Evolutionary conservation across 2,329 filamentous ascomycete species (phyloP), one percentile per base, ranked within the genome.

Genomic region (Penicillium sp.): DNA sequence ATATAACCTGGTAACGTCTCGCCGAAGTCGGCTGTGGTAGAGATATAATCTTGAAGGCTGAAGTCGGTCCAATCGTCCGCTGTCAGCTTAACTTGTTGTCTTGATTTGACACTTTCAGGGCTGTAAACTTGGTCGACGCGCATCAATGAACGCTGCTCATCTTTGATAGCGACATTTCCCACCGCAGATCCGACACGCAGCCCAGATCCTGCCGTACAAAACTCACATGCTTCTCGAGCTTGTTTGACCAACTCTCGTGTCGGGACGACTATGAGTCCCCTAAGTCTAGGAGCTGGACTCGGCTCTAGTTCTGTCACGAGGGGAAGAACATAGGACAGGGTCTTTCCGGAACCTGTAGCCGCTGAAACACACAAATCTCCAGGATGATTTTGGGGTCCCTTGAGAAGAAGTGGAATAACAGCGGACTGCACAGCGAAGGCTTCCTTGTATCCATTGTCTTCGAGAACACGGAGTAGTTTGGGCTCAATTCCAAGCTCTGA

Each of bases 321-420:
- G 0, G 95, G 95, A 3, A 99, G 81, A 0, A 94, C 87, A 71
- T 99, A 99, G 0, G 94, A 91, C 17, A 99, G 78, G 0, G 95
- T 99, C 75, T 99, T 99, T 60, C 95, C 95, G 0, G 95, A 98
- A 8, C 95, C 95, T 0, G 95, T 99, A 1, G 94, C 91, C 0
- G 96, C 95, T 7, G 93, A 95, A 3, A 99, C 89, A 49, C 96
- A 90, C 5, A 99, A 78, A 75, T 99, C 95, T 5, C 92, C 91
- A 1, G 85, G 79, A 41, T 88, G 84, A 41, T 85, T 81, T 60
- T 85, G 82, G 47, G 85, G 83, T 0, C 85, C 86, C 23, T 87
- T 88, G 4, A 96, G 82, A 5, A 99, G 84, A 46, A 96, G 82
- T 0, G 94, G 93, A 29, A 99, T 84, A 0, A 95, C 85, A 1